Evolutionary conservation across 2,329 filamentous ascomycete genomes (phyloP).

Genomic region (Cladosporium sp.): DNA sequence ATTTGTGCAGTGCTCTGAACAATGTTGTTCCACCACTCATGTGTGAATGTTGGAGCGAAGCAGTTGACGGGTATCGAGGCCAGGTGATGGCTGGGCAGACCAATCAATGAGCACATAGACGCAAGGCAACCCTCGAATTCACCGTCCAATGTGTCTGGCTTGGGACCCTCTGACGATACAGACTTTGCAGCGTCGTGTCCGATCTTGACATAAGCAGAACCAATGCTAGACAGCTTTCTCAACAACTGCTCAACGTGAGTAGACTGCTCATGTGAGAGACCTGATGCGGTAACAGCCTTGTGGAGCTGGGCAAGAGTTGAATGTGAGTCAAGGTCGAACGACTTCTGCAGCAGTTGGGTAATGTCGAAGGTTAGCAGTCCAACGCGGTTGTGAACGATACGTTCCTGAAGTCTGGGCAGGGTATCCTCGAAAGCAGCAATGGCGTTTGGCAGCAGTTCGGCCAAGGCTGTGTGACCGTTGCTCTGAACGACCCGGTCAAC

Average conservation of each 20-base stretch:
- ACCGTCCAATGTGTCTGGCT: background rate
- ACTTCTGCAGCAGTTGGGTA: slow-evolving; percentile 9
- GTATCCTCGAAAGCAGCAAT: slow-evolving; percentile 8
- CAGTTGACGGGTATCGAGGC: background rate
- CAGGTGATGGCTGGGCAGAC: slow-evolving; percentile 1
- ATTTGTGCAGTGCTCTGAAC: slow-evolving; percentile 11
- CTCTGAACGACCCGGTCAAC: slow-evolving; percentile 6
- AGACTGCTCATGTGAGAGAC: slow-evolving; percentile 9
- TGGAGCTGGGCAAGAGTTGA: slow-evolving; percentile 4
- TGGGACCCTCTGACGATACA: background rate
- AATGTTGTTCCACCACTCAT: slow-evolving; percentile 7
- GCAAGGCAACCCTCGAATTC: slow-evolving; percentile 11
- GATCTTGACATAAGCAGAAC: background rate
- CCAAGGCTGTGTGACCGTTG: background rate
- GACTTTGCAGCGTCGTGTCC: background rate
- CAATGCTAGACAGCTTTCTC: slow-evolving; percentile 11
- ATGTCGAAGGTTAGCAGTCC: slow-evolving; percentile 11
- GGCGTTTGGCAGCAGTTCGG: slow-evolving; percentile 4
- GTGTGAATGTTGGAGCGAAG: background rate
- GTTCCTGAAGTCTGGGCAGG: slow-evolving; percentile 6
- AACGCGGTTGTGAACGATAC: slow-evolving; percentile 8
- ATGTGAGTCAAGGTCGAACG: slow-evolving; percentile 8
- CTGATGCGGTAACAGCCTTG: slow-evolving; percentile 5
- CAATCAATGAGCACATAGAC: slow-evolving; percentile 1
- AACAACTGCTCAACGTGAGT: slow-evolving; percentile 7